phyloP scores from a whole-genome alignment of 2,329 filamentous ascomycete species.

The Aureobasidium sp. region DNA sequence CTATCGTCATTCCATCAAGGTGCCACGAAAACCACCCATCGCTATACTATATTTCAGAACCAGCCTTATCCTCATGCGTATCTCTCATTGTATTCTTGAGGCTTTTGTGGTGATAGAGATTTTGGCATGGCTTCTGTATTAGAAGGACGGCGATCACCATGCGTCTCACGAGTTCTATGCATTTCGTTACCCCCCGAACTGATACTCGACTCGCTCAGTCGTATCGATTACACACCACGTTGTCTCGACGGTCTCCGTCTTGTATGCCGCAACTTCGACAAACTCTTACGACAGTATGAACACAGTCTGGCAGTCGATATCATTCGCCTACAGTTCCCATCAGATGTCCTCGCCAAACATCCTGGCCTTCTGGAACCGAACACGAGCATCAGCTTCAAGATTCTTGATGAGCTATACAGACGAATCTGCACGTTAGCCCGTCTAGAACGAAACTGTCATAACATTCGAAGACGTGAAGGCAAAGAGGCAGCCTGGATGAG shows the following conservation, averaged over 20 bases:
- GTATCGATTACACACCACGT: slow-evolving; percentile 24
- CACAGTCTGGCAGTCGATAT: slow-evolving; percentile 24
- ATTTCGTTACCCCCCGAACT: slow-evolving; percentile 25
- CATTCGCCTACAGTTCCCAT: slow-evolving; percentile 18
- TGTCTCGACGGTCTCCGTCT: slow-evolving; percentile 22
- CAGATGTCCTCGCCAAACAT: slow-evolving; percentile 20
- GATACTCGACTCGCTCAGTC: slow-evolving; percentile 22
- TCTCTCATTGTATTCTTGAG: not conserved
- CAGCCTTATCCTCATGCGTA: not conserved
- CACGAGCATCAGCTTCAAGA: slow-evolving; percentile 19
- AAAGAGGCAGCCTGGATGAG: slow-evolving; percentile 27
- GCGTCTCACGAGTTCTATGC: not conserved
- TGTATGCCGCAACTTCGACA: slow-evolving; percentile 23
- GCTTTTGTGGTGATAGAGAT: not conserved
- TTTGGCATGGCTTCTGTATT: not conserved
- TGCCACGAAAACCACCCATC: not conserved
- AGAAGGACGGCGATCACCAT: not conserved
- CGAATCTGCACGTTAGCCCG: slow-evolving; percentile 20
- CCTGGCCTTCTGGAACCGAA: slow-evolving; percentile 17
- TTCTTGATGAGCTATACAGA: slow-evolving; percentile 19
- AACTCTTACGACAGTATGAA: slow-evolving; percentile 25
- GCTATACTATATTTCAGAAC: not conserved
- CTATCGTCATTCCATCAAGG: slow-evolving; percentile 8
- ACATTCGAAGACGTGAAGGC: slow-evolving; percentile 21
- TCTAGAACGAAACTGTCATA: slow-evolving; percentile 25